Evolutionary conservation across 2,329 filamentous ascomycete genomes (phyloP).

Genomic region (Aspergillus ochraceus): DNA sequence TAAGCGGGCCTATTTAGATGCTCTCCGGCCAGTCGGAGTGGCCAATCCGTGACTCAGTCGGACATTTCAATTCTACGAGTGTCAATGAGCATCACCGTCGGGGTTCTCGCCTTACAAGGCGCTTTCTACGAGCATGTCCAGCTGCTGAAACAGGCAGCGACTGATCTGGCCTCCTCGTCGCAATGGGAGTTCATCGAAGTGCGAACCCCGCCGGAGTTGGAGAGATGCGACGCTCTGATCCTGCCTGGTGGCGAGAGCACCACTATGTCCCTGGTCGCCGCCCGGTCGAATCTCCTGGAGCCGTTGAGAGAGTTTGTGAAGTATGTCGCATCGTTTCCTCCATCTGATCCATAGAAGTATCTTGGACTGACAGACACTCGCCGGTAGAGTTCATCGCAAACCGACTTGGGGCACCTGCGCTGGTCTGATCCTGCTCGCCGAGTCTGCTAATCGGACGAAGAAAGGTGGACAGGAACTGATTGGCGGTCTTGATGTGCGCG

Average conservation of each 20-base stretch:
- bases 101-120: conserved; percentile 78
- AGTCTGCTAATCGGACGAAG: conserved; percentile 85
- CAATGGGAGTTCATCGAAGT: conserved; percentile 73
- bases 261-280: conserved; percentile 84
- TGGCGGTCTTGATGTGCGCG: conserved; percentile 84
- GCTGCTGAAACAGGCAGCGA: conserved; percentile 69
- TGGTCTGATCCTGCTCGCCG: conserved; percentile 85
- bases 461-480: conserved; percentile 90
- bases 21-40: background rate
- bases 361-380: conserved; percentile 12
- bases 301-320: conserved; percentile 89
- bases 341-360: background rate
- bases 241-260: conserved; percentile 95
- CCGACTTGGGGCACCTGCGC: conserved; percentile 97
- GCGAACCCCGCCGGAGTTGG: conserved; percentile 70
- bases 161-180: conserved; percentile 40
- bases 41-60: conserved; percentile 13
- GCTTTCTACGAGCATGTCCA: conserved; percentile 87
- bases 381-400: conserved; percentile 65
- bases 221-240: conserved; percentile 76
- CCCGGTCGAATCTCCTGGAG: conserved; percentile 76
- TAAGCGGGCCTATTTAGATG: conserved; percentile 5
- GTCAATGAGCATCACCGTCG: conserved; percentile 51
- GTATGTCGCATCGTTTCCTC: conserved; percentile 49
- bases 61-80: conserved; percentile 1